Conservation (phyloP, 176 grass and related monocot species). For the Elymus sibiricus region DNA sequence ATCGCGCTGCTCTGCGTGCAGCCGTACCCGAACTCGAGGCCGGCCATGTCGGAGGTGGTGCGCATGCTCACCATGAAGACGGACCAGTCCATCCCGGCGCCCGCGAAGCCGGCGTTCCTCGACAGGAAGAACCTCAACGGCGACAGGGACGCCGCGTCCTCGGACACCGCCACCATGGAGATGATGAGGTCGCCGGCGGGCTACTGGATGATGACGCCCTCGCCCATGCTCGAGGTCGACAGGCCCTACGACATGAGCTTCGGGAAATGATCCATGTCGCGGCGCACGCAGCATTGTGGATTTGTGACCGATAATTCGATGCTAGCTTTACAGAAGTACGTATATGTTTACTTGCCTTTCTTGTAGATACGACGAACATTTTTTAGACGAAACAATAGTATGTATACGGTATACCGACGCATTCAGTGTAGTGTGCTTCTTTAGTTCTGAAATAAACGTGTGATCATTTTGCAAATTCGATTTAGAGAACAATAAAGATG, state of each 20-base stretch:
- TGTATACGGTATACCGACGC: background rate
- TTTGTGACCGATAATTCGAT: background rate
- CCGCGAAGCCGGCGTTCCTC: conserved; percentile 43
- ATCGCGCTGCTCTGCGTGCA: conserved; percentile 55
- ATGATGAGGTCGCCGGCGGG: conserved; percentile 34
- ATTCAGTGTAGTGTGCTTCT: background rate
- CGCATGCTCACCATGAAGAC: conserved; percentile 48
- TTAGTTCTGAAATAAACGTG: background rate
- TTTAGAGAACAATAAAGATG: background rate
- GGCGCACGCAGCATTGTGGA: background rate
- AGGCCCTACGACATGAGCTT: conserved; percentile 51
- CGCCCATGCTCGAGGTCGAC: conserved; percentile 25
- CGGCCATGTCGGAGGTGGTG: conserved; percentile 52
- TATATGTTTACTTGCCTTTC: background rate
- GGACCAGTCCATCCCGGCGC: conserved; percentile 31
- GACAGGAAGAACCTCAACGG: conserved; percentile 43
- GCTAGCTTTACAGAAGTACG: background rate
- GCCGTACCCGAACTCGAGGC: conserved; percentile 33
- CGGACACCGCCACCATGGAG: conserved; percentile 23
- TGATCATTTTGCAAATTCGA: background rate
- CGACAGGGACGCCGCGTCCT: conserved; percentile 21
- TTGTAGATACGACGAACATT: background rate
- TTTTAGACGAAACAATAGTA: background rate
- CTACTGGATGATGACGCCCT: conserved; percentile 50
- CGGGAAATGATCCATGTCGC: conserved; percentile 10